phyloP scores from a whole-genome alignment of 163 green algal genomes.

The Botryococcus braunii region DNA sequence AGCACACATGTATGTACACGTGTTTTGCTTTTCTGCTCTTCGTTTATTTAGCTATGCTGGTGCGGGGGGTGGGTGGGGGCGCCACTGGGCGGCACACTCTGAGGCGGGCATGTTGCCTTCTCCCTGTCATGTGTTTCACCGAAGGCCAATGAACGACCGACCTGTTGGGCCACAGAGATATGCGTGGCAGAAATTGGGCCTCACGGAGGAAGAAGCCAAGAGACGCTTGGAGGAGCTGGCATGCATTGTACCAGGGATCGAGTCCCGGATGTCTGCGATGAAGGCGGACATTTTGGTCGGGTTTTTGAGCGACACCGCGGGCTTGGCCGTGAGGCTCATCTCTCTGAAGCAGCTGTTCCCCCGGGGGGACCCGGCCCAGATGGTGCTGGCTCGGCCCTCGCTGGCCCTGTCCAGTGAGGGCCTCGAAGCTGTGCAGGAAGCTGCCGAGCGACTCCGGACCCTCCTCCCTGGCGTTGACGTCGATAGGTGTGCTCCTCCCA shows the following conservation, averaged over 20 bases:
- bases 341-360: slow-evolving; percentile 38
- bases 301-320: neutral
- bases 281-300: slow-evolving; percentile 20
- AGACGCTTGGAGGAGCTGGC: neutral
- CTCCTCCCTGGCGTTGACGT: slow-evolving; percentile 35
- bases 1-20: too few relatives aligned
- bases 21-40: too few relatives aligned
- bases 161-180: too few relatives aligned
- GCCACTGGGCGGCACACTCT: too few relatives aligned
- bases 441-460: slow-evolving; percentile 25
- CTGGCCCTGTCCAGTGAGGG: slow-evolving; percentile 22
- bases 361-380: slow-evolving; percentile 11
- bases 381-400: slow-evolving; percentile 24
- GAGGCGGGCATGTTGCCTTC: too few relatives aligned
- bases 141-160: too few relatives aligned
- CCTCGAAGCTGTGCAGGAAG: slow-evolving; percentile 7
- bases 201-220: neutral
- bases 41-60: too few relatives aligned
- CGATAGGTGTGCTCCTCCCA: slow-evolving; percentile 6
- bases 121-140: too few relatives aligned
- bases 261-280: slow-evolving; percentile 12
- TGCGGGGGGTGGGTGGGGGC: too few relatives aligned
- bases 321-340: slow-evolving; percentile 25
- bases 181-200: neutral
- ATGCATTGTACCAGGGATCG: neutral